A percentile compares a stretch with the other conserved stretches of the same genome.
Conservation (phyloP, 2,329 filamentous ascomycete species). For the Hymenoscyphus albidus region DNA sequence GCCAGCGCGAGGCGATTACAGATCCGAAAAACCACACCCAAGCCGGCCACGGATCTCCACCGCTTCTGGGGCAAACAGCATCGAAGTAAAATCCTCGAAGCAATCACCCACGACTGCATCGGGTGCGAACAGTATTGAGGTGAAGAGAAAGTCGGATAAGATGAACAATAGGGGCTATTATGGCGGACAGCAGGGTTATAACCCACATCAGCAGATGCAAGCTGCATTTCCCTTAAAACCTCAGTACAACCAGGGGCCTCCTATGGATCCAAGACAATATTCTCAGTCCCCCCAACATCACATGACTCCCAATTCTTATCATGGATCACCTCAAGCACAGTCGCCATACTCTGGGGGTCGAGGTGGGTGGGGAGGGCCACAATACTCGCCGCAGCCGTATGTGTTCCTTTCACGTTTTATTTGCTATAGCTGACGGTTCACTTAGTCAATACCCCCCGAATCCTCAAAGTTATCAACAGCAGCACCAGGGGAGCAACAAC, state of each 20-base stretch:
- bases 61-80: constrained; percentile 34
- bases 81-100: constrained; percentile 31
- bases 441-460: constrained; percentile 60
- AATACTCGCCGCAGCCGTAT: constrained; percentile 47
- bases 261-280: constrained; percentile 42
- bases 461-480: constrained; percentile 52
- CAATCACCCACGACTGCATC: constrained; percentile 31
- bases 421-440: constrained; percentile 34
- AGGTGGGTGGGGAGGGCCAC: constrained; percentile 46
- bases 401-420: constrained; percentile 24
- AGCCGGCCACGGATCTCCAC: constrained; percentile 20
- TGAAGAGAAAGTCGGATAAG: constrained; percentile 35
- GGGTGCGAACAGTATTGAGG: constrained; percentile 37
- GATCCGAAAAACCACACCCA: constrained; percentile 19
- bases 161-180: constrained; percentile 36
- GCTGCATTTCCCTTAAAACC: constrained; percentile 36
- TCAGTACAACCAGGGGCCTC: constrained; percentile 35
- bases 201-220: constrained; percentile 38
- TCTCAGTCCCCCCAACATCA: constrained; percentile 57
- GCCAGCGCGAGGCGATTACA: constrained; percentile 25
- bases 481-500: constrained; percentile 29
- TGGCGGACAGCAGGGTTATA: constrained; percentile 34
- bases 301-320: constrained; percentile 50
- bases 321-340: constrained; percentile 57
- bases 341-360: constrained; percentile 56